These are phyloP conservation scores for Suillus cothurnatus DNA, from an alignment of 768 basidiomycete species.

Conservation along the genomic window DNA sequence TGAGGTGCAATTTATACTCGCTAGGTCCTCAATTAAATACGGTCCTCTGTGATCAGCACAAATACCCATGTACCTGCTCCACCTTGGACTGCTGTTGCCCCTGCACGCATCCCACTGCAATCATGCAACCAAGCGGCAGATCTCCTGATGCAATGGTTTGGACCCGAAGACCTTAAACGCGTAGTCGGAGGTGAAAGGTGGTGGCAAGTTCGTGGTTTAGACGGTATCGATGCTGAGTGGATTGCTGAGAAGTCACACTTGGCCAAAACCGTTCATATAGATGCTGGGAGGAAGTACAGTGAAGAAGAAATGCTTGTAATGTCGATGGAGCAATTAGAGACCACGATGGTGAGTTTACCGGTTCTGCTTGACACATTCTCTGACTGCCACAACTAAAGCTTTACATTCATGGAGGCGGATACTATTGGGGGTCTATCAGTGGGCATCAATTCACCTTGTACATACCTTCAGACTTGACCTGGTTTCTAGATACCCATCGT, in stretches of 20 bases:
- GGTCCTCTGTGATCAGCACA: conserved; percentile 40
- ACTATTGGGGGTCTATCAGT: conserved; percentile 70
- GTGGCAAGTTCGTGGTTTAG: conserved; percentile 81
- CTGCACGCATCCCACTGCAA: conserved; percentile 56
- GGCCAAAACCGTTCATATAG: conserved; percentile 17
- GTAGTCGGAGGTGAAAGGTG: conserved; percentile 78
- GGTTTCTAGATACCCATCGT: conserved; percentile 52
- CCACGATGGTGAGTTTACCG: conserved; percentile 49
- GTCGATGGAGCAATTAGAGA: conserved; percentile 56
- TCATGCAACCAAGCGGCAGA: conserved; percentile 67
- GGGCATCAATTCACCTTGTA: conserved; percentile 8
- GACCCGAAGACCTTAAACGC: conserved; percentile 64
- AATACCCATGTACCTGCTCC: conserved; percentile 74
- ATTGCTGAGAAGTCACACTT: conserved; percentile 55
- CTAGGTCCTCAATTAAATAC: neutral
- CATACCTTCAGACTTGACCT: neutral
- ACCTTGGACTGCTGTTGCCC: conserved; percentile 61
- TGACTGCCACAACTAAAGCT: conserved; percentile 39
- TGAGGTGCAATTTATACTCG: conserved; percentile 25
- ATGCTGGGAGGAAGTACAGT: conserved; percentile 35
- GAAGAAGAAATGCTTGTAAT: conserved; percentile 42
- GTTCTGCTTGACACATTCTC: neutral
- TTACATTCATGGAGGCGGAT: conserved; percentile 71
- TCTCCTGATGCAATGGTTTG: conserved; percentile 68
- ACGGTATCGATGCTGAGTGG: conserved; percentile 70